A percentile compares a stretch with the other conserved stretches of the same genome.
Conservation (phyloP, 257 asterid genomes). For the Nicotiana benthamiana region DNA sequence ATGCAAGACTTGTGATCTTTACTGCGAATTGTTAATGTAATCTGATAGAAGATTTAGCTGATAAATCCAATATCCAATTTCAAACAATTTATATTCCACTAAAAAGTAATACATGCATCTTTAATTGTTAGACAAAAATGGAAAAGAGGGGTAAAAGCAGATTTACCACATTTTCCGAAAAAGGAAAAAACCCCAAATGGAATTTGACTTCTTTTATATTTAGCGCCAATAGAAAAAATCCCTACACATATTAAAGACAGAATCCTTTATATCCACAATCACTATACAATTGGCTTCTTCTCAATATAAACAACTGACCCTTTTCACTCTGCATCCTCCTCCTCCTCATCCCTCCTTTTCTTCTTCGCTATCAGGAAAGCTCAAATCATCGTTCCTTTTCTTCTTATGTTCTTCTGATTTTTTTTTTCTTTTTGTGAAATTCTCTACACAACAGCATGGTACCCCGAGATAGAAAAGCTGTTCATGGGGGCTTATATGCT, state of each 20-base stretch:
- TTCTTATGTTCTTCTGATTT: not conserved
- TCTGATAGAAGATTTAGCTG: not conserved
- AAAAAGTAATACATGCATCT: not conserved
- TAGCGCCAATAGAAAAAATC: not conserved
- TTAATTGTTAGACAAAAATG: not conserved
- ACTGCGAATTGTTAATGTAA: not conserved
- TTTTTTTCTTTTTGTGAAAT: not conserved
- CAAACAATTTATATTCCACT: not conserved
- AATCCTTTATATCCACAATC: conserved; percentile 10
- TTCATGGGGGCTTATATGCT: not conserved
- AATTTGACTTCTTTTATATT: not conserved
- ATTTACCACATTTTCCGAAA: not conserved
- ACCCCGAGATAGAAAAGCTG: not conserved
- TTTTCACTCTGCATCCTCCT: not conserved
- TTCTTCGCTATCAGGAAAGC: not conserved
- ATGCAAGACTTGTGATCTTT: not conserved
- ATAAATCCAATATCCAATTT: not conserved
- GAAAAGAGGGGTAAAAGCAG: not conserved
- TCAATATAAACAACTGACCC: not conserved
- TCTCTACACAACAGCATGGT: not conserved
- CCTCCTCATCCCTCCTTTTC: not conserved
- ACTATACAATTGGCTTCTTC: not conserved
- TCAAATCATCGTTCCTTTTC: not conserved
- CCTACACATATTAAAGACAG: not conserved
- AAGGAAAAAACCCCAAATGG: not conserved